Evolutionary conservation across 352 stramenopile genomes (phyloP).

Genomic region (Globisporangium rhizosaccharum): DNA sequence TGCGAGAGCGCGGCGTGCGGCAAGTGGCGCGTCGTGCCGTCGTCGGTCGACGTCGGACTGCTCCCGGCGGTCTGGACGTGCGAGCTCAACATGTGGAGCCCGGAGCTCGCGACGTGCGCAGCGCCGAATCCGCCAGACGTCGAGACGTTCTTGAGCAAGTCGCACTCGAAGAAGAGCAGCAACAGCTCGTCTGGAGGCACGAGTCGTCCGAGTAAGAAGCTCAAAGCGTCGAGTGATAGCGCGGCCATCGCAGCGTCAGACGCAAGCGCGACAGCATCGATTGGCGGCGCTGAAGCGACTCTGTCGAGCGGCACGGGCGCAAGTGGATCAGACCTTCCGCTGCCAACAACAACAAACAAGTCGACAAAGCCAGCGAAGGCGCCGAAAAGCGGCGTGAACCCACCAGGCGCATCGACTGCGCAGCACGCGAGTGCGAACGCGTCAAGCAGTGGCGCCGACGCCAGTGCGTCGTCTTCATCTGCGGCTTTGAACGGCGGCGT

Average conservation of each 20-base stretch:
- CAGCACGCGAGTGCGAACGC: background rate
- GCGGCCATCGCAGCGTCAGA: background rate
- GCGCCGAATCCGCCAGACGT: slow-evolving; percentile 69
- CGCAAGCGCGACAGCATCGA: background rate
- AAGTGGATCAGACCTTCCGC: background rate
- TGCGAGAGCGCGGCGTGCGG: slow-evolving; percentile 91
- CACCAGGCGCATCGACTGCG: background rate
- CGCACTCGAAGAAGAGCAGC: slow-evolving; percentile 44
- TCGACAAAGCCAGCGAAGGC: slow-evolving; percentile 7
- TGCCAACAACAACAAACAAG: background rate
- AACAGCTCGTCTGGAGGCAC: background rate
- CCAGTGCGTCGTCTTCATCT: too few relatives aligned
- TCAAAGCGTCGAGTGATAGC: slow-evolving; percentile 12
- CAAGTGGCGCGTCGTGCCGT: slow-evolving; percentile 94
- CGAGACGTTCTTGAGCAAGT: slow-evolving; percentile 59
- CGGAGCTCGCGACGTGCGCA: slow-evolving; percentile 62
- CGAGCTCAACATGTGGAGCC: slow-evolving; percentile 74
- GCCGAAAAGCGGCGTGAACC: slow-evolving; percentile 4
- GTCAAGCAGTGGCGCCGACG: too few relatives aligned
- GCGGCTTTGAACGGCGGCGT: too few relatives aligned
- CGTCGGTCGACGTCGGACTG: slow-evolving; percentile 82
- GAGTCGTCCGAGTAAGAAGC: slow-evolving; percentile 43
- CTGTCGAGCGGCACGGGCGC: background rate
- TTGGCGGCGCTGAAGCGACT: background rate
- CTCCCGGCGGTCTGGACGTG: slow-evolving; percentile 90